Evolutionary conservation across 768 basidiomycete genomes (phyloP), one percentile per base, ranked within the genome.

Genomic region (Lenzites betulinus): DNA sequence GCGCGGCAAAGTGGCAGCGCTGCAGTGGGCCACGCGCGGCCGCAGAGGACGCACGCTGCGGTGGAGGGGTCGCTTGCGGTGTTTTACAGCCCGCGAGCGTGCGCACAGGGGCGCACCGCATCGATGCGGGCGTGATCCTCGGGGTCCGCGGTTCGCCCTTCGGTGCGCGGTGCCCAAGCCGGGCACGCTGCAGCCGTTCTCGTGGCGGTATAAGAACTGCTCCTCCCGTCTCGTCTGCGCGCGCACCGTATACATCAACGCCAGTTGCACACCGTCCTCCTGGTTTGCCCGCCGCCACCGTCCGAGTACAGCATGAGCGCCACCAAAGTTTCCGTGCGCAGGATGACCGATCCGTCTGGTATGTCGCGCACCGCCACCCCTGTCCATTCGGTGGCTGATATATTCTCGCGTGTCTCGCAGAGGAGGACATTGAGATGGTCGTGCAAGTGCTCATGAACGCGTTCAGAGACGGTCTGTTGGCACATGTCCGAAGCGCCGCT

Each of bases 311-410:
- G 15, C 43, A 20, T 44, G 43, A 9, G 43, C 43, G 43, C 43
- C 43, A n/a, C 43, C 43, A 25, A 44, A 9, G 43, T 44, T 13
- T 20, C 59, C 23, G 49, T 60, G 13, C 64, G 62, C 26, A 59
- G 50, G 23, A 54, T 69, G 35, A 47, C 58, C 43, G 51, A 56
- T 26, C 57, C 62, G 25, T 60, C 68, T 55, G 66, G 68, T 69
- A 51, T 59, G 46, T 36, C 35, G 28, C 57, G 54, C 46, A 55
- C 55, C 23, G 20, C 9, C 25, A 20, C 15, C 1, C 9, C 46
- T 22, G 23, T 22, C 11, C 22, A 28, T 16, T 23, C 23, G 23
- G 6, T 15, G 13, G 46, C 46, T 30, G 44, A 49, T n/a, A 22
- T 20, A 23, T 7, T n/a, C 38, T 8, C 13, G 47, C 30, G 30